Evolutionary conservation across 1,284 basidiomycete genomes (phyloP), one percentile per base, ranked within the genome.

Genomic region (Meira nashicola): DNA sequence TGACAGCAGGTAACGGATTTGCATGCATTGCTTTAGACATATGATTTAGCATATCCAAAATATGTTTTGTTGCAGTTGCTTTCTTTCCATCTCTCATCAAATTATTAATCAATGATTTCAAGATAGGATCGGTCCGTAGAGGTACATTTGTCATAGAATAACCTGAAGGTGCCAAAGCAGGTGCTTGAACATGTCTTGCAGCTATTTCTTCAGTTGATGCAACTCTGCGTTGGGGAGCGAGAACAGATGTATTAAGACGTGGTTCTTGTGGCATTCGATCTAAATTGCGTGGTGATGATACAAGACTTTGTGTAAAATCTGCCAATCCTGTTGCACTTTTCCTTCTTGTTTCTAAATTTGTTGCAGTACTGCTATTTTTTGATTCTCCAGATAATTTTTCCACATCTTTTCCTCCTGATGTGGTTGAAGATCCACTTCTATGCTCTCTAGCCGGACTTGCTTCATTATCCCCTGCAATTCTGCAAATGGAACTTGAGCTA

Each of bases 71-170:
- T 0, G 79, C 73, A 12, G 68, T 64, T 0, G 78, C 69, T 58
- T 79, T 79, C 55, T 80, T 81, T 47, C 80, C 80, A 54, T 78
- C 76, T 44, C 71, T 70, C 79, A 80, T 80, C 38, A 80, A 67
- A 47, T 80, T 66, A 39, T 78, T 78, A 51, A 80, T 68, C 46
- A 76, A 64, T 37, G 69, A 66, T 15, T 78, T 66, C n/a, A 80
- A 64, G 12, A 70, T 66, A 0, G 71, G 60, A 47, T 80, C 79
- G 23, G 70, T 53, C 15, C 28, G 17, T 25, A 39, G 28, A 2
- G 50, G 38, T n/a, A 53, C 12, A 14, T 17, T 23, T 41, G 23
- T 33, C 12, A 25, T 9, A 5, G 46, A 21, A 48, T 48, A 48
- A 2, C 46, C 46, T 8, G 46, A 48, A 14, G 46, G 46, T 21